phyloP scores from a whole-genome alignment of 2,329 filamentous ascomycete genomes.

The Raffaelea deltoideospora region DNA sequence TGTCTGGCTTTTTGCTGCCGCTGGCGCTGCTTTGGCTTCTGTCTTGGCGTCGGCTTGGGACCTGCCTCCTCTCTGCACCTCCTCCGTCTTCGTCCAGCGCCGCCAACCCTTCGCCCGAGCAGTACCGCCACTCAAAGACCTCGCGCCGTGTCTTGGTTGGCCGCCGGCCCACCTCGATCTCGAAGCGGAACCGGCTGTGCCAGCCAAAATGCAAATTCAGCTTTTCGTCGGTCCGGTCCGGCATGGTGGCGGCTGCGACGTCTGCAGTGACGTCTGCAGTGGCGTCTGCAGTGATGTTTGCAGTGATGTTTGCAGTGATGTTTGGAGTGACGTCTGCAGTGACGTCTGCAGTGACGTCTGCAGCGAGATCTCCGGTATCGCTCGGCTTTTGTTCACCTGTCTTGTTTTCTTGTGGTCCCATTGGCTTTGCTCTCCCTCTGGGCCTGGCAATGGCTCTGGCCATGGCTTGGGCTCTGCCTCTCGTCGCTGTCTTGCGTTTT shows the following conservation, averaged over 20 bases:
- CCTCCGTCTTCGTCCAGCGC: slow-evolving; percentile 11
- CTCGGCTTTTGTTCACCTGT: too few relatives aligned
- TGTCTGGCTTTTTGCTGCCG: neutral
- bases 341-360: too few relatives aligned
- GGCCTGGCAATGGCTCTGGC: too few relatives aligned
- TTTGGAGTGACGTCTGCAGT: neutral
- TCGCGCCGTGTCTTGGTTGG: slow-evolving; percentile 12
- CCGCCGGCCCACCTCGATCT: slow-evolving; percentile 14
- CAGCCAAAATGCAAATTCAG: slow-evolving; percentile 2
- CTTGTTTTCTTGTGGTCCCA: too few relatives aligned
- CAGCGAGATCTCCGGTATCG: neutral
- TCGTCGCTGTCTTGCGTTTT: too few relatives aligned
- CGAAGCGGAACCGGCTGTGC: slow-evolving; percentile 14
- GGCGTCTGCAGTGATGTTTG: too few relatives aligned
- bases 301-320: neutral
- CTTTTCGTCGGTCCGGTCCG: slow-evolving; percentile 5
- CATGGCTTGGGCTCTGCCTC: too few relatives aligned
- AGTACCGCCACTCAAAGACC: slow-evolving; percentile 26
- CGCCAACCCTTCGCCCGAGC: slow-evolving; percentile 17
- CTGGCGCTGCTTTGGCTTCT: neutral
- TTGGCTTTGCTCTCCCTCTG: too few relatives aligned
- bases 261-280: neutral
- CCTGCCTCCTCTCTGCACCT: neutral
- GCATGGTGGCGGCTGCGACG: neutral
- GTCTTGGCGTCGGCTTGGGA: too few relatives aligned